These are phyloP conservation scores for Ophiostoma montium DNA, from an alignment of 2,329 filamentous ascomycete species.

Conservation along the genomic window DNA sequence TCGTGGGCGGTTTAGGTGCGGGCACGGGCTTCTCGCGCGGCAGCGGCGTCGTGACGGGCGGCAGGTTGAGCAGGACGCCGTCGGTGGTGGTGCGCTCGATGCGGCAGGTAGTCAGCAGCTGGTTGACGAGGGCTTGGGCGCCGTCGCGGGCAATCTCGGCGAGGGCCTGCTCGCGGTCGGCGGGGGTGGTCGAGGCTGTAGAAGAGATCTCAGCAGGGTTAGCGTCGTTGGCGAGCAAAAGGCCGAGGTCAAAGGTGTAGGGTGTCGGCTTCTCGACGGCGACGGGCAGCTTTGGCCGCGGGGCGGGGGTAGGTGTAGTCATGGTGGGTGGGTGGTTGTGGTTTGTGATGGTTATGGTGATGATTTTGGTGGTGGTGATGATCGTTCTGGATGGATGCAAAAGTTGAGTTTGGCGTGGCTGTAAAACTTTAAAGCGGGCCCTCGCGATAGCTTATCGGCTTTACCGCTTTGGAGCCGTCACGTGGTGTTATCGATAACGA, in stretches of 20 bases:
- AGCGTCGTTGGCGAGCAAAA: slow-evolving; percentile 73
- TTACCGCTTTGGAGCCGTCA: neutral
- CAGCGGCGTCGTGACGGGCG: slow-evolving; percentile 51
- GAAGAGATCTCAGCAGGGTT: slow-evolving; percentile 48
- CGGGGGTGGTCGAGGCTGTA: slow-evolving; percentile 26
- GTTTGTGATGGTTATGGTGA: neutral
- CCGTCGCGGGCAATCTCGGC: slow-evolving; percentile 69
- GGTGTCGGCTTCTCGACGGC: slow-evolving; percentile 71
- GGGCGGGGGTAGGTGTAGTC: slow-evolving; percentile 18
- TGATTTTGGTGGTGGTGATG: neutral
- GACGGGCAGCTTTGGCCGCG: slow-evolving; percentile 37
- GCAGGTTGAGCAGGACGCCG: slow-evolving; percentile 68
- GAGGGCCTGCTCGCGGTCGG: slow-evolving; percentile 35
- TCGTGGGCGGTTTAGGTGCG: slow-evolving; percentile 66
- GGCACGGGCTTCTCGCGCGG: slow-evolving; percentile 91
- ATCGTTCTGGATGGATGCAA: neutral
- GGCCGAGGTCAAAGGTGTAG: slow-evolving; percentile 84
- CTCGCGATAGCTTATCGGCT: neutral
- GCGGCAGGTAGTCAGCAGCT: slow-evolving; percentile 78
- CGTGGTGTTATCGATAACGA: neutral
- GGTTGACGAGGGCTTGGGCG: slow-evolving; percentile 84
- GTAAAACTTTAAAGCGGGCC: slow-evolving; percentile 5
- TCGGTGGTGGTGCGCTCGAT: slow-evolving; percentile 50
- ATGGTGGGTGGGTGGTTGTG: too few relatives aligned
- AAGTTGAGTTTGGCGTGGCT: too few relatives aligned